Conservation (phyloP, 2,329 filamentous ascomycete species). For the Arthrobotrys sinensis region DNA sequence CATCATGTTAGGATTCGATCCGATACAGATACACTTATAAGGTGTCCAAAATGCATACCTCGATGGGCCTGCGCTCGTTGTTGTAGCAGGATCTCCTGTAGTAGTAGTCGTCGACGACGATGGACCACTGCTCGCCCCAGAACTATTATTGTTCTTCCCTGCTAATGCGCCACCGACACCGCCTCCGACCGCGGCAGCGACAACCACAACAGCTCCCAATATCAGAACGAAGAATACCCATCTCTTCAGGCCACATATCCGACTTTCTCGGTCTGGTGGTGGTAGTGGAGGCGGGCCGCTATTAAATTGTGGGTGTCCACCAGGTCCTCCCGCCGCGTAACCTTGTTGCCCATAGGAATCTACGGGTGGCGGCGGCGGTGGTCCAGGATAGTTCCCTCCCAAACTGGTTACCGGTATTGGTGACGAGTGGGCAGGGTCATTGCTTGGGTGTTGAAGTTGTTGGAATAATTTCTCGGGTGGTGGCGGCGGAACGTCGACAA, state of each 20-base stretch:
- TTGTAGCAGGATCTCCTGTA: slow-evolving; percentile 7
- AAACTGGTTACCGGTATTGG: slow-evolving; percentile 43
- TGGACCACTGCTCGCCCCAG: background rate
- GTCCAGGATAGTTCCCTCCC: slow-evolving; percentile 8
- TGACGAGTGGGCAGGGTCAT: slow-evolving; percentile 33
- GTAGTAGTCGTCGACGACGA: slow-evolving; percentile 10
- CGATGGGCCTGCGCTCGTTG: slow-evolving; percentile 8
- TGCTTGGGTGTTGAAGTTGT: slow-evolving; percentile 30
- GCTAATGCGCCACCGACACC: slow-evolving; percentile 45
- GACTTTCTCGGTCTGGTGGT: slow-evolving; percentile 7
- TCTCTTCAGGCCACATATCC: slow-evolving; percentile 56
- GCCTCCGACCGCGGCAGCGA: slow-evolving; percentile 46
- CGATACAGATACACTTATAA: background rate
- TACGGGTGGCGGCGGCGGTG: slow-evolving; percentile 29
- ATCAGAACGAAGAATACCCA: slow-evolving; percentile 49
- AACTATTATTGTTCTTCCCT: slow-evolving; percentile 35
- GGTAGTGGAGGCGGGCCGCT: background rate
- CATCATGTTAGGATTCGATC: background rate
- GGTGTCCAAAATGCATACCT: slow-evolving; percentile 23
- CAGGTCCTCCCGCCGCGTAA: background rate
- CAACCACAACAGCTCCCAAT: slow-evolving; percentile 29
- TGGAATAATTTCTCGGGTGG: slow-evolving; percentile 38
- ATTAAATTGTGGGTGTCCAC: slow-evolving; percentile 47
- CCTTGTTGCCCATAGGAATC: slow-evolving; percentile 38
- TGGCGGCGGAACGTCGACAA: slow-evolving; percentile 31